phyloP scores from a whole-genome alignment of 2,329 filamentous ascomycete species.

The Pestalotiopsis sp. region DNA sequence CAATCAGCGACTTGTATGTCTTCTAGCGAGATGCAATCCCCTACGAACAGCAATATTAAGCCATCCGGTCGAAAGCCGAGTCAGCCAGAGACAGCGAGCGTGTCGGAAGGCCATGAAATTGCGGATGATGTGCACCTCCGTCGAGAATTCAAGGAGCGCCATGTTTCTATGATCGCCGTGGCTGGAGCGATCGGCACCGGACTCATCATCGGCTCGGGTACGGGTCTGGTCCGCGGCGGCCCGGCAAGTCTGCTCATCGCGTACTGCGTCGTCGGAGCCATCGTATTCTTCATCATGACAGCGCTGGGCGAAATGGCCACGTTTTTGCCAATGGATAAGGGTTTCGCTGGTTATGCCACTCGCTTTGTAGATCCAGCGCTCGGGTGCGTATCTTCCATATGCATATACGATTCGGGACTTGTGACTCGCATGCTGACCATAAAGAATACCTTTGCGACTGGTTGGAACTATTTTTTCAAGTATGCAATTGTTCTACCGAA shows the following conservation, averaged over 20 bases:
- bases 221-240: constrained; percentile 25
- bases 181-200: constrained; percentile 38
- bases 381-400: constrained; percentile 18
- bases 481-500: not conserved
- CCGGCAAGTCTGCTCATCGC: constrained; percentile 44
- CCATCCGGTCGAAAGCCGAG: not conserved
- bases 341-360: constrained; percentile 27
- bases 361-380: constrained; percentile 29
- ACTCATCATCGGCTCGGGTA: constrained; percentile 45
- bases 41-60: not conserved
- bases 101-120: not conserved
- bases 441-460: constrained; percentile 37
- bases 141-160: not conserved
- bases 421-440: not conserved
- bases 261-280: constrained; percentile 51
- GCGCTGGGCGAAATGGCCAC: constrained; percentile 29
- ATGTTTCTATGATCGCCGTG: not conserved
- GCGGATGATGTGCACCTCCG: not conserved
- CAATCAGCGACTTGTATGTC: not conserved
- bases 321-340: constrained; percentile 24
- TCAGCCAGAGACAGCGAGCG: not conserved
- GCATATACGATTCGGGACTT: no score
- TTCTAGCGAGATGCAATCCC: not conserved
- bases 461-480: constrained; percentile 35
- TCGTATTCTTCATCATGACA: constrained; percentile 25